phyloP scores from a whole-genome alignment of 2,329 filamentous ascomycete genomes.

The Botrytis deweyae region DNA sequence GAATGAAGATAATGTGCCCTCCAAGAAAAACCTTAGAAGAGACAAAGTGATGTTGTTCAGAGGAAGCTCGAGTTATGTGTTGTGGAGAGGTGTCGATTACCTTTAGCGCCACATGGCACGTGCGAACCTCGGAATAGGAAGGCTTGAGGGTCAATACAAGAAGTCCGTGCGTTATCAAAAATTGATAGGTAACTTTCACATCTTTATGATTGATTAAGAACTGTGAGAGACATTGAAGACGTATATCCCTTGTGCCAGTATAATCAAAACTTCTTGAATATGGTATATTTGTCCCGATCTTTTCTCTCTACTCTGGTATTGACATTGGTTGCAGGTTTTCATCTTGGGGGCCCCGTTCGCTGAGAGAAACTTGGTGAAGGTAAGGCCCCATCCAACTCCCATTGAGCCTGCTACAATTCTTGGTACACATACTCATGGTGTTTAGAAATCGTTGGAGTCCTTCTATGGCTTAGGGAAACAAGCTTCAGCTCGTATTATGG shows the following conservation, averaged over 20 bases:
- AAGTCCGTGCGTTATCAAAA: slow-evolving; percentile 25
- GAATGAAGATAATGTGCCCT: neutral
- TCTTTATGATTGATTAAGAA: slow-evolving; percentile 19
- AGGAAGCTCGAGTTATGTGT: slow-evolving; percentile 23
- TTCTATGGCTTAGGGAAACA: slow-evolving; percentile 84
- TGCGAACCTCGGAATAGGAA: slow-evolving; percentile 19
- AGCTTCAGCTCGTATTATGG: slow-evolving; percentile 72
- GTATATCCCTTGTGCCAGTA: neutral
- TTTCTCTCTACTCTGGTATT: neutral
- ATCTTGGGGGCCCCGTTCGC: slow-evolving; percentile 84
- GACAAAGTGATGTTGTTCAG: neutral
- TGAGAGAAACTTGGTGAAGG: slow-evolving; percentile 80
- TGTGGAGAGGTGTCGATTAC: slow-evolving; percentile 37
- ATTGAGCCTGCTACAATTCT: neutral
- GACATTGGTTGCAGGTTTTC: slow-evolving; percentile 54
- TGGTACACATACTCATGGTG: slow-evolving; percentile 2
- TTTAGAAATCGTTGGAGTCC: slow-evolving; percentile 70
- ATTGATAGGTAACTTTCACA: slow-evolving; percentile 18
- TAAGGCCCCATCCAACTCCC: slow-evolving; percentile 43
- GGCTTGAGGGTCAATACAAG: neutral
- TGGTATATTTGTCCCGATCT: slow-evolving; percentile 28
- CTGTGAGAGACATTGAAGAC: slow-evolving; percentile 12
- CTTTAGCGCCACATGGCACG: slow-evolving; percentile 29
- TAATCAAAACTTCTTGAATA: slow-evolving; percentile 24
- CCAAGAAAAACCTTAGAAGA: neutral